Conservation (phyloP, 2,329 filamentous ascomycete species). For the Cladosporium sp. region DNA sequence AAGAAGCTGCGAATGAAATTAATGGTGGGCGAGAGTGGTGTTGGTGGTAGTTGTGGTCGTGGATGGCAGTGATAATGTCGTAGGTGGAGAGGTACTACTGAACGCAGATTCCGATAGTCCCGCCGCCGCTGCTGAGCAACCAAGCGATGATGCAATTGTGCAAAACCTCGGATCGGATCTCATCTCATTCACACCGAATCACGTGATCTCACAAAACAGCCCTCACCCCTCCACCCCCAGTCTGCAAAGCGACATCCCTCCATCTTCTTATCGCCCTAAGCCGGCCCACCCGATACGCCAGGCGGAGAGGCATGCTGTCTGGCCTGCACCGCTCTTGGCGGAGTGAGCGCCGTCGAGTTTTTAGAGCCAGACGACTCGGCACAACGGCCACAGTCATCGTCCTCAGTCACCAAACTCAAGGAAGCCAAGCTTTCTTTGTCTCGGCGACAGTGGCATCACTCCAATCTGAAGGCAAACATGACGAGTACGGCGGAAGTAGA, state of each 20-base stretch:
- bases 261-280: slow-evolving; percentile 10
- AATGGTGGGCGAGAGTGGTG: slow-evolving; percentile 49
- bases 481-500: slow-evolving; percentile 5
- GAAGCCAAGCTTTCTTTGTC: slow-evolving; percentile 16
- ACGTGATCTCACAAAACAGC: neutral
- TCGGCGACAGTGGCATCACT: slow-evolving; percentile 6
- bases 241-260: neutral
- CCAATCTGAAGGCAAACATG: neutral
- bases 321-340: slow-evolving; percentile 14
- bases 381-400: slow-evolving; percentile 6
- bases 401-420: neutral
- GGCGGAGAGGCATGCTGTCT: slow-evolving; percentile 1
- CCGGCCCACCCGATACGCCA: slow-evolving; percentile 2
- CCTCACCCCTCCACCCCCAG: neutral
- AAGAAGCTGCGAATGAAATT: slow-evolving; percentile 74
- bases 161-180: neutral
- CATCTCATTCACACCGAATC: neutral
- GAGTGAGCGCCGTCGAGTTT: neutral
- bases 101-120: slow-evolving; percentile 2
- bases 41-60: neutral
- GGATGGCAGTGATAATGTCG: slow-evolving; percentile 1
- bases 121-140: slow-evolving; percentile 8
- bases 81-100: neutral
- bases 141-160: slow-evolving; percentile 9
- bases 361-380: slow-evolving; percentile 4